phyloP scores from a whole-genome alignment of 2,329 filamentous ascomycete genomes.

The Bipolaris zeicola region DNA sequence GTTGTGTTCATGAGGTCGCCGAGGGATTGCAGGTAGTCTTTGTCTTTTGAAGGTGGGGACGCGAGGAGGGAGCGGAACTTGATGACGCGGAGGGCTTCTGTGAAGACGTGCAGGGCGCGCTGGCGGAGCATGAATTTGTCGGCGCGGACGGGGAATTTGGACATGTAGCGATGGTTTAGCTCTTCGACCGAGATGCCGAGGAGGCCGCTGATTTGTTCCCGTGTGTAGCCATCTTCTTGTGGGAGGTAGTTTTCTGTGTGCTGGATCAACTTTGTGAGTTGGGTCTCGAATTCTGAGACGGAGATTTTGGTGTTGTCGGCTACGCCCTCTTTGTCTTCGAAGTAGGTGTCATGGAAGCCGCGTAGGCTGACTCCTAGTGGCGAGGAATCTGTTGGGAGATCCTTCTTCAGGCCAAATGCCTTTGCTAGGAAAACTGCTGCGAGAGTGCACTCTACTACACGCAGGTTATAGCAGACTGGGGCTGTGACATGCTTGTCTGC shows the following conservation, averaged over 20 bases:
- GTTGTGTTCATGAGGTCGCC: conserved; percentile 88
- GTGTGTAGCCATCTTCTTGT: conserved; percentile 83
- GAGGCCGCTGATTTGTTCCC: conserved; percentile 78
- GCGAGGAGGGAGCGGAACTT: conserved; percentile 79
- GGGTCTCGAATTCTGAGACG: conserved; percentile 56
- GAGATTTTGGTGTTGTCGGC: conserved; percentile 56
- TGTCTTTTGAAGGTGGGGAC: conserved; percentile 52
- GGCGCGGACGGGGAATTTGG: conserved; percentile 85
- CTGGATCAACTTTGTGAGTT: conserved; percentile 74
- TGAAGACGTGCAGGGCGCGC: conserved; percentile 88
- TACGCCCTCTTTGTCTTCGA: conserved; percentile 59
- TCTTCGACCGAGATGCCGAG: conserved; percentile 72
- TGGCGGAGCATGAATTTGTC: conserved; percentile 86
- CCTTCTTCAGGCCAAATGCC: conserved; percentile 60
- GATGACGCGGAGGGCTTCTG: conserved; percentile 84
- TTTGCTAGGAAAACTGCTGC: conserved; percentile 73
- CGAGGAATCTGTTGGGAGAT: conserved; percentile 76
- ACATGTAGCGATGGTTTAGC: conserved; percentile 79
- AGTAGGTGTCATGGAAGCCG: conserved; percentile 85
- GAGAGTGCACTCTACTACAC: conserved; percentile 92
- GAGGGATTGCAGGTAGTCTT: conserved; percentile 73
- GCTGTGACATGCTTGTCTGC: conserved; percentile 95
- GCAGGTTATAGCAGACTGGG: conserved; percentile 93
- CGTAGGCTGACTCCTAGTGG: conserved; percentile 83
- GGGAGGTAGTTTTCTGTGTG: conserved; percentile 73